Percentiles rank a stretch among this genome's conserved stretches.
These are phyloP conservation scores for Harringtonia aguacate DNA, from an alignment of 2,329 filamentous ascomycete species.

Conservation along the genomic window DNA sequence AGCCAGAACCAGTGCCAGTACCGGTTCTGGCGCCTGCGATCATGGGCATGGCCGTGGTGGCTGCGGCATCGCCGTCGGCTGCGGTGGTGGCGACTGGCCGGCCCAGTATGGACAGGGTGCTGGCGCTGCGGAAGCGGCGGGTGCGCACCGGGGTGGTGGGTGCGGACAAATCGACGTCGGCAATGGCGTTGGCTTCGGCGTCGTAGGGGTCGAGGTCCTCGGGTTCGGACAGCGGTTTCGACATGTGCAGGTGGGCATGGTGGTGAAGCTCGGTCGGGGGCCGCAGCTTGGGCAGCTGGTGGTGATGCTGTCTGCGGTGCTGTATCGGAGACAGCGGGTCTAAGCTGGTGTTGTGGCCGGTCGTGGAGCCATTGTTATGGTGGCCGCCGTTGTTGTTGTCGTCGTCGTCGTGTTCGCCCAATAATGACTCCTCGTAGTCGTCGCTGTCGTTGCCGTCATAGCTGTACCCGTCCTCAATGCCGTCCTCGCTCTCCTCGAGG, in stretches of 20 bases:
- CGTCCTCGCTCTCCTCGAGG: conserved; percentile 8
- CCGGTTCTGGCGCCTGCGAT: no score
- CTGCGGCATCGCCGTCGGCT: background rate
- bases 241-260: background rate
- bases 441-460: background rate
- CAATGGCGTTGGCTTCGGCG: background rate
- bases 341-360: no score
- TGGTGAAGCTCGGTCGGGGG: no score
- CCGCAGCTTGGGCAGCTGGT: background rate
- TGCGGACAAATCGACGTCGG: background rate
- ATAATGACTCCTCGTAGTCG: conserved; percentile 8
- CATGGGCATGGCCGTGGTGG: no score
- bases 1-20: no score
- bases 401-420: background rate
- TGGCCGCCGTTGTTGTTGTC: background rate
- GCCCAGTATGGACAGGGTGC: conserved; percentile 1
- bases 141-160: conserved; percentile 1
- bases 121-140: conserved; percentile 7
- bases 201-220: conserved; percentile 7
- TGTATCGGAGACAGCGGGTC: no score
- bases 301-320: background rate
- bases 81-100: background rate
- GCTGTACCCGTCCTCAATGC: background rate
- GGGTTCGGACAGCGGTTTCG: conserved; percentile 2
- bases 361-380: no score